A percentile compares a stretch with the other conserved stretches of the same genome.
Evolutionary conservation across 2,329 filamentous ascomycete species (phyloP).

Genomic region (Coleophoma eucalyptorum): DNA sequence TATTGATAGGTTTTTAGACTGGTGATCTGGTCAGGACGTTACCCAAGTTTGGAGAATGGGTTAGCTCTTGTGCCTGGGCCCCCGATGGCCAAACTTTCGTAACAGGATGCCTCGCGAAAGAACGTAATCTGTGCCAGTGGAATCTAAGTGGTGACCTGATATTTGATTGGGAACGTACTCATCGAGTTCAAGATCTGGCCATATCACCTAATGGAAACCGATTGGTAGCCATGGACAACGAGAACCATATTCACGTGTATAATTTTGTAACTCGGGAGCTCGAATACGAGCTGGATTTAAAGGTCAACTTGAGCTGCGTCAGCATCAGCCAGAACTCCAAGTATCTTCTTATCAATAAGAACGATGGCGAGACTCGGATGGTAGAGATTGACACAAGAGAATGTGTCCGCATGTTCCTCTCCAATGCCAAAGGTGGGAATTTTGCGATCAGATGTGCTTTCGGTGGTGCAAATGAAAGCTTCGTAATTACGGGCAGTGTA

Average conservation of each 20-base stretch:
- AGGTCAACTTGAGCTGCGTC: conserved; percentile 71
- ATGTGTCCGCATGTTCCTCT: conserved; percentile 64
- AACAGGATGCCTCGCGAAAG: conserved; percentile 70
- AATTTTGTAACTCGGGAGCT: conserved; percentile 72
- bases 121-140: conserved; percentile 67
- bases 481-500: conserved; percentile 89
- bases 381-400: conserved; percentile 72
- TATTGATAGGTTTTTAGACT: conserved; percentile 40
- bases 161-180: conserved; percentile 63
- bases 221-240: conserved; percentile 73
- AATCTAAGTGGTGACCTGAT: conserved; percentile 57
- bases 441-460: conserved; percentile 81
- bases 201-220: conserved; percentile 76
- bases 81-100: conserved; percentile 75
- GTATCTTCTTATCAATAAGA: conserved; percentile 77
- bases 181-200: conserved; percentile 81
- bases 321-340: conserved; percentile 78
- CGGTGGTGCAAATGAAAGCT: conserved; percentile 87
- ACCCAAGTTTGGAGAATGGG: conserved; percentile 73
- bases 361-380: conserved; percentile 71
- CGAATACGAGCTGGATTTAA: conserved; percentile 68
- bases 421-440: conserved; percentile 69
- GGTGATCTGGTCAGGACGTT: conserved; percentile 62
- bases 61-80: conserved; percentile 88
- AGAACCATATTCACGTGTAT: conserved; percentile 73